Percentiles rank a stretch among this genome's conserved stretches.
These are phyloP conservation scores for Iris pallida DNA, from an alignment of 116 monocot species.

Conservation along the genomic window DNA sequence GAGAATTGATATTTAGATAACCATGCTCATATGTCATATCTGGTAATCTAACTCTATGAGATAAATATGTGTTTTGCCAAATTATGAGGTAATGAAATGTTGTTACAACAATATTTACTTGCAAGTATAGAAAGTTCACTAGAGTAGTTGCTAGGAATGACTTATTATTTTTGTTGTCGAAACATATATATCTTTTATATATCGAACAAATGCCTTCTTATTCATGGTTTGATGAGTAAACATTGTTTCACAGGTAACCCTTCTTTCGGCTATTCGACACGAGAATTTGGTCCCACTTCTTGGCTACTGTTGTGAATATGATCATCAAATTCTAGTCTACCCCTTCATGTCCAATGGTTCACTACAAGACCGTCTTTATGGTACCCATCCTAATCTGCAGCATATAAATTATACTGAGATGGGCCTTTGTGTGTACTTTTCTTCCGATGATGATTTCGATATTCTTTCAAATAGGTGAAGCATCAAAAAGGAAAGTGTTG, in stretches of 20 bases:
- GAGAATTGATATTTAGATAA: too few relatives aligned
- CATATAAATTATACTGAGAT: neutral
- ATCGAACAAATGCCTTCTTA: too few relatives aligned
- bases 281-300: constrained; percentile 68
- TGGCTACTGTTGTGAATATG: constrained; percentile 64
- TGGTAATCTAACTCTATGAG: too few relatives aligned
- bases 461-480: constrained; percentile 33
- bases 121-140: too few relatives aligned
- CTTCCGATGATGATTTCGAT: neutral
- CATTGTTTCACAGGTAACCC: constrained; percentile 32
- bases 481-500: constrained; percentile 56
- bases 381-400: constrained; percentile 13
- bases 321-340: constrained; percentile 64
- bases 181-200: too few relatives aligned
- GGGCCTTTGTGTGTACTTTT: neutral
- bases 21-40: too few relatives aligned
- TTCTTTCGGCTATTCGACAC: constrained; percentile 50
- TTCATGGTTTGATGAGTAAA: neutral
- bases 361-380: constrained; percentile 61
- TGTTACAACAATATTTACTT: too few relatives aligned
- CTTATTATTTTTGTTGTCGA: too few relatives aligned
- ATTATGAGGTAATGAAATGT: too few relatives aligned
- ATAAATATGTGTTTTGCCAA: too few relatives aligned
- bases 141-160: too few relatives aligned
- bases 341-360: constrained; percentile 75